phyloP scores from a whole-genome alignment of 768 basidiomycete species.

The Russula virescens region DNA sequence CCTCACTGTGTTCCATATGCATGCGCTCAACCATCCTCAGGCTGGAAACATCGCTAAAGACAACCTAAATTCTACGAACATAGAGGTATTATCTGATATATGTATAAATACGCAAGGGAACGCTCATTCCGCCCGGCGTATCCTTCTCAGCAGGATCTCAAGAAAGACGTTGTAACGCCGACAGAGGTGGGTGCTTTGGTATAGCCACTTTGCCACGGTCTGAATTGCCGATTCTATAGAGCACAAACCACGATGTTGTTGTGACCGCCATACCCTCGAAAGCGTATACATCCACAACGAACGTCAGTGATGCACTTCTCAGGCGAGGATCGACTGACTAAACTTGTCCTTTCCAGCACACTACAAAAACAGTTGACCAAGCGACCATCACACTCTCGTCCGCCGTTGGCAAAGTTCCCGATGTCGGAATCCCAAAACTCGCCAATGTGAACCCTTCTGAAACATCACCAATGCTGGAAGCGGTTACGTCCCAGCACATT shows the following conservation, averaged over 20 bases:
- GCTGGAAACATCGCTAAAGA: constrained; percentile 13
- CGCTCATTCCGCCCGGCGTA: background rate
- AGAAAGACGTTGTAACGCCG: background rate
- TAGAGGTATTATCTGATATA: background rate
- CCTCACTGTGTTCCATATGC: background rate
- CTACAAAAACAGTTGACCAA: background rate
- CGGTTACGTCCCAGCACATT: background rate
- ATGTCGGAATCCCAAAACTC: background rate
- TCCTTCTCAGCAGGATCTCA: background rate
- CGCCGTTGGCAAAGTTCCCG: background rate
- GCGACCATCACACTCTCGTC: background rate
- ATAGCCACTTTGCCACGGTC: background rate
- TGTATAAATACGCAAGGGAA: background rate
- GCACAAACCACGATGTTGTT: background rate
- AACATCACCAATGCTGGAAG: background rate
- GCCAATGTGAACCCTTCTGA: background rate
- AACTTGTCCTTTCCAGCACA: constrained; percentile 1
- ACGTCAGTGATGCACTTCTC: constrained; percentile 9
- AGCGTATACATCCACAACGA: constrained; percentile 6
- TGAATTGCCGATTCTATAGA: background rate
- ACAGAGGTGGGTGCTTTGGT: constrained; percentile 4
- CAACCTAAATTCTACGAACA: background rate
- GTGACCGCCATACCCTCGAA: background rate
- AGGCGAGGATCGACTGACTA: background rate
- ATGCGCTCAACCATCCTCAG: constrained; percentile 1